Conservation (phyloP, 768 basidiomycete species). For the Mycena maculata region DNA sequence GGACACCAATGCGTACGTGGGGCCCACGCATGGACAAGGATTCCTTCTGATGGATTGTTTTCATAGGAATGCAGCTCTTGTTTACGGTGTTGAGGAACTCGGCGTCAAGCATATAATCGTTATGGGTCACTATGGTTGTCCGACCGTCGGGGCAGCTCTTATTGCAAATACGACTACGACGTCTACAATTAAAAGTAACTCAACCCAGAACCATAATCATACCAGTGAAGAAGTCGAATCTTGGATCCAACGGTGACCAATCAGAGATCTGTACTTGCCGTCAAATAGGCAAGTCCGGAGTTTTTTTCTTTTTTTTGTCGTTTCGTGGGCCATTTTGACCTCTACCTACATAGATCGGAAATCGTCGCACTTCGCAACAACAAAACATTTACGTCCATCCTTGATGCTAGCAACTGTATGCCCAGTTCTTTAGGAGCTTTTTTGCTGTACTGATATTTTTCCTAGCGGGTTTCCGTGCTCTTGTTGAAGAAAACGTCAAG, state of each 20-base stretch:
- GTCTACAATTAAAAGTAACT: neutral
- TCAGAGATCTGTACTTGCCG: neutral
- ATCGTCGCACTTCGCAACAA: neutral
- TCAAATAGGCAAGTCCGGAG: neutral
- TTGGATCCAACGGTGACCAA: slow-evolving; percentile 8
- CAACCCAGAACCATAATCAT: neutral
- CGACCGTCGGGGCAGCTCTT: slow-evolving; percentile 2
- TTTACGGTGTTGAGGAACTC: slow-evolving; percentile 5
- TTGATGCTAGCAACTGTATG: neutral
- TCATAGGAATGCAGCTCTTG: slow-evolving; percentile 4
- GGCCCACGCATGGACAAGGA: neutral
- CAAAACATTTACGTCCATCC: neutral
- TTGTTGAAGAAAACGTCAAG: slow-evolving; percentile 65
- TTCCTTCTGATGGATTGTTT: neutral
- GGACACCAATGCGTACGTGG: too few relatives aligned
- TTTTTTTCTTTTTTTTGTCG: neutral
- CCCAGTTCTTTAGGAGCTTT: neutral
- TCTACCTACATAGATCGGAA: neutral
- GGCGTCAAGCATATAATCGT: slow-evolving; percentile 3
- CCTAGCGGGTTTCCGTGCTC: slow-evolving; percentile 50
- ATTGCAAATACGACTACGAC: neutral
- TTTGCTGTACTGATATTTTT: neutral
- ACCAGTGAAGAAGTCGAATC: neutral
- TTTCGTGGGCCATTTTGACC: slow-evolving; percentile 30
- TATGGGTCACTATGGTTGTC: slow-evolving; percentile 1